Base-by-base conservation (phyloP, 228 moss, liverwort and hornwort species). In the Sphagnum fallax region DNA sequence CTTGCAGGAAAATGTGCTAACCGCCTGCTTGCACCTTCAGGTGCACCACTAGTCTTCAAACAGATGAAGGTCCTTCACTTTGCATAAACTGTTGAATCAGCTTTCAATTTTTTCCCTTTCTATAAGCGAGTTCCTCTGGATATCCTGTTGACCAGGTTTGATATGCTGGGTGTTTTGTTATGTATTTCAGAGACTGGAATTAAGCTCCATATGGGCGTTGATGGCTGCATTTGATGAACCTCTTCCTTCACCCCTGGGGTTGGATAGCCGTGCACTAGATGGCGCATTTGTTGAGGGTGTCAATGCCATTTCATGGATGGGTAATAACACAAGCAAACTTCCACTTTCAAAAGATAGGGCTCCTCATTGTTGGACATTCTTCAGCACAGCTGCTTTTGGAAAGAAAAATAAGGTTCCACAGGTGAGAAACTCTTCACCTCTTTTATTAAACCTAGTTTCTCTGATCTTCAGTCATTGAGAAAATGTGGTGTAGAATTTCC, bases 131-230 rank as follows among this genome's bases (percentile, higher is more conserved):
- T 32, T 32, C 32, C 32, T 32, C 32, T 32, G 32, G 32, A 32
- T 32, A 32, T 32, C 32, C 32, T 32, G 32, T 32, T 32, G 32
- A 32, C 32, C 32, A 32, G 32, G 32, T 32, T 32, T 32, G 32
- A 32, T 32, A 32, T 32, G 32, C 32, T 32, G 32, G 32, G 32
- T 2, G 2, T 32, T 32, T 32, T 32, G 32, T 32, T 32, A 32
- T 32, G 32, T 1, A 32, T 18, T 74, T 12, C 84, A 93, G 93
- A 82, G 83, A 72, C 78, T 98, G 60, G 93, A 98, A 65, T 79
- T 98, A 68, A 98, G 91, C 77, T 98, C 93, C 50, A 92, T 98
- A 55, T 98, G 93, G 97, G 91, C 97, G 6, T 81, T 98, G 61
- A 79, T 98, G 79, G 93, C 97, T 75, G 91, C 97, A 3, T 98